These are phyloP conservation scores for Cystobasidium onofrii DNA, from an alignment of 768 basidiomycete species.

Conservation along the genomic window DNA sequence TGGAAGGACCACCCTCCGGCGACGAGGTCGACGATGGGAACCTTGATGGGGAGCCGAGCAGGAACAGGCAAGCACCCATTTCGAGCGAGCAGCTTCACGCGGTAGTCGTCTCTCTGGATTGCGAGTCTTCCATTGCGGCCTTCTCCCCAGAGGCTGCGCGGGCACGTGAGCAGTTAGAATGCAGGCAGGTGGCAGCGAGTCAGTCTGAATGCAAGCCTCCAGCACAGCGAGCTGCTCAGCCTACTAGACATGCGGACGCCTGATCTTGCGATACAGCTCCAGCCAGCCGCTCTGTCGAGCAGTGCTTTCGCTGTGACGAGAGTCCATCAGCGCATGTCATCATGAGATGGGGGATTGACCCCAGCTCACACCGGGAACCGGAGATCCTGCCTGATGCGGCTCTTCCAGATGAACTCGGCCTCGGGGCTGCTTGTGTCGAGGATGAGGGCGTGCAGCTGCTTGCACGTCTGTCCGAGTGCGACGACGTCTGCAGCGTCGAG, in stretches of 20 bases:
- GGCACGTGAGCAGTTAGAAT: constrained; percentile 32
- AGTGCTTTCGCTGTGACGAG: constrained; percentile 51
- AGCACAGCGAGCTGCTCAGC: background rate
- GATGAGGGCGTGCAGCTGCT: constrained; percentile 16
- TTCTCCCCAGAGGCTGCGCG: constrained; percentile 51
- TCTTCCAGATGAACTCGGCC: constrained; percentile 28
- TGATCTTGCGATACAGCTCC: constrained; percentile 63
- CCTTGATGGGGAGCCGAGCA: constrained; percentile 52
- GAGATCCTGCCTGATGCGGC: constrained; percentile 22
- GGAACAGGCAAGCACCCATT: constrained; percentile 58
- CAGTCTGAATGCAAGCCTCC: too few relatives aligned
- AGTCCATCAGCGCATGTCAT: background rate
- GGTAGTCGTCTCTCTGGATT: constrained; percentile 46
- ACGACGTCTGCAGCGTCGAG: constrained; percentile 18
- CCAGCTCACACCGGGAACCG: constrained; percentile 26
- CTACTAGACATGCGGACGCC: constrained; percentile 41
- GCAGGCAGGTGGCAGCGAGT: too few relatives aligned
- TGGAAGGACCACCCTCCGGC: constrained; percentile 83
- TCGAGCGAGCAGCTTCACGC: constrained; percentile 35
- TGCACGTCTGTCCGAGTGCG: constrained; percentile 3
- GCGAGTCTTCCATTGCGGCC: constrained; percentile 61
- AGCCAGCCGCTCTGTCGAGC: constrained; percentile 72
- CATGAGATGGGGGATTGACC: too few relatives aligned
- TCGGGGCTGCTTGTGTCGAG: background rate
- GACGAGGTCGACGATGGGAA: constrained; percentile 61